Conservation (phyloP, 1,284 basidiomycete species). For the Wolfiporia cocos region DNA sequence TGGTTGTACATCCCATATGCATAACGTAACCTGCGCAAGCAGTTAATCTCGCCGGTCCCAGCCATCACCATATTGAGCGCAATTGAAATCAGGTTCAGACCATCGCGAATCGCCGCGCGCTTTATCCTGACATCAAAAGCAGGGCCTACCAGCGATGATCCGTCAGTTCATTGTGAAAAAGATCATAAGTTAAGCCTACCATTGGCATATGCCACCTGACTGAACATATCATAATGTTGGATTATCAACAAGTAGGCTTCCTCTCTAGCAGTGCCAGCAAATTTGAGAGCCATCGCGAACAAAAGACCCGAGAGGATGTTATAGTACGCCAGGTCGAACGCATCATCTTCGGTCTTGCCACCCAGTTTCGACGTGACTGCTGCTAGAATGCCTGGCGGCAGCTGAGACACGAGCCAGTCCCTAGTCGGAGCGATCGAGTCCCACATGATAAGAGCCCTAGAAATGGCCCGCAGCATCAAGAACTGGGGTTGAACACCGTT, state of each 20-base stretch:
- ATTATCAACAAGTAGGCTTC: conserved; percentile 83
- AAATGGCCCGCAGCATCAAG: conserved; percentile 76
- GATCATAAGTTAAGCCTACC: conserved; percentile 36
- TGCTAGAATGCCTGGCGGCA: conserved; percentile 66
- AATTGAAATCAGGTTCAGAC: conserved; percentile 82
- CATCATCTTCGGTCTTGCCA: conserved; percentile 60
- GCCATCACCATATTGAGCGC: conserved; percentile 91
- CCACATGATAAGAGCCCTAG: conserved; percentile 87
- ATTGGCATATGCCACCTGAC: conserved; percentile 55
- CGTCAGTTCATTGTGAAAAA: neutral
- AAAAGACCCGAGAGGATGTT: conserved; percentile 88
- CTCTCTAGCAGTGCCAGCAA: conserved; percentile 86
- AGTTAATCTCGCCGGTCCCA: conserved; percentile 91
- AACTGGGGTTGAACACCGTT: conserved; percentile 88
- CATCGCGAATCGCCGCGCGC: conserved; percentile 82
- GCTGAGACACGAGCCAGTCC: conserved; percentile 74
- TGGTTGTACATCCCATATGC: conserved; percentile 89
- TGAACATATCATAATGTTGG: conserved; percentile 76
- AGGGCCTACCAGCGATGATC: conserved; percentile 40
- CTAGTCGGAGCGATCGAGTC: conserved; percentile 64
- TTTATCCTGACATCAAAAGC: conserved; percentile 84
- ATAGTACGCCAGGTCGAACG: conserved; percentile 82
- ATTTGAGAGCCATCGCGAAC: conserved; percentile 90
- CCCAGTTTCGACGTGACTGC: conserved; percentile 48
- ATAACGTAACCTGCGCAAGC: conserved; percentile 83